Evolutionary conservation across 768 basidiomycete genomes (phyloP), one percentile per base, ranked within the genome.

Genomic region (Basidioascus undulatus): DNA sequence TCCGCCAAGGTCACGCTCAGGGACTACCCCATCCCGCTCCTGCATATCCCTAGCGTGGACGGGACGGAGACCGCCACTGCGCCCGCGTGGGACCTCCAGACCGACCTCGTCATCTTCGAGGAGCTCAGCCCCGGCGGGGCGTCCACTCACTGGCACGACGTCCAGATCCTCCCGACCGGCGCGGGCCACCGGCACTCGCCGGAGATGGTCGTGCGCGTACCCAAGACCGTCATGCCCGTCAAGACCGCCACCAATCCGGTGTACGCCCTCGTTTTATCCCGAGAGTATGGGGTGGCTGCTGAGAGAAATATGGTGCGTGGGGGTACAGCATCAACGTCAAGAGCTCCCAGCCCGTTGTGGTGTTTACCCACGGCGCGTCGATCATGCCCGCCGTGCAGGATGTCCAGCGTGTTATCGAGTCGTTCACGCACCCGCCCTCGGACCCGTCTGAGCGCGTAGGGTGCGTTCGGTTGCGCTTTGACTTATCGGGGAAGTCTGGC

Each of bases 161-260:
- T 31, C 2, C 44, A 51, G 10, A 64, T 92, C 45, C 59, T 76
- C 37, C 65, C 67, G n/a, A 55, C 60, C 4, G 60, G 69, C 40
- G 65, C 68, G 23, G 71, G 70, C 24, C 54, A 65, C 26, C 60
- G 61, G 23, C 69, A 66, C 6, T 62, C 68, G 23, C 28, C 19
- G 5, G 41, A 8, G 4, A 43, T 47, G 32, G 38, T 41, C 32
- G 42, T 54, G 1, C 23, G 15, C 15, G 65, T 89, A 26, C 82
- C 84, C 2, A 92, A 87, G 57, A 87, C 84, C 0, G 75, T 83
- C 43, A 89, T 86, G 79, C 78, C 87, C 0, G 77, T 87, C 50
- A 96, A 96, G 59, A 80, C 76, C 7, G 92, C 87, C 51, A 78
- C 80, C 1, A 66, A 68, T 34, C 81, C 84, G 3, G 57, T 61